Evolutionary conservation across 78 protist genomes (phyloP).

Genomic region (Dictyostelium firmibasis): DNA sequence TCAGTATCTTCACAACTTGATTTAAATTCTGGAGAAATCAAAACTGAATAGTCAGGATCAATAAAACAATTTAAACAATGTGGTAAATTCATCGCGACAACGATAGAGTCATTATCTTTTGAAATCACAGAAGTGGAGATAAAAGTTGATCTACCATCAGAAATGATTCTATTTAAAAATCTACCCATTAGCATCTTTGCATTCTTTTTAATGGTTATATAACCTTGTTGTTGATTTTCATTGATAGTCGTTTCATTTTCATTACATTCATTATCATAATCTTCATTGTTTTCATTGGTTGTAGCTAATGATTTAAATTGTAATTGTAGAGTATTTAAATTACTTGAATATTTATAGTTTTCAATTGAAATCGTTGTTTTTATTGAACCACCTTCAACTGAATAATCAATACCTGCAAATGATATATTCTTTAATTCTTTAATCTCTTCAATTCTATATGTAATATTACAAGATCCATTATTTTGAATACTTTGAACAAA

Average conservation of each 20-base stretch:
- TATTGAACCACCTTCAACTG: not conserved
- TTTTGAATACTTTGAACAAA: not conserved
- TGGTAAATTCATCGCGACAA: slow-evolving; percentile 8
- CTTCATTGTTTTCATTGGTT: not conserved
- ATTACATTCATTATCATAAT: not conserved
- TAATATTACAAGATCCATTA: not conserved
- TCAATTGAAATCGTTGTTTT: not conserved
- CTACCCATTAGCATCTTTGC: slow-evolving; percentile 10
- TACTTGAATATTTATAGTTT: not conserved
- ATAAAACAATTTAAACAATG: not conserved
- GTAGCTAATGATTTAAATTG: not conserved
- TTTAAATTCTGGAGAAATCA: not conserved
- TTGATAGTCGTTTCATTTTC: not conserved
- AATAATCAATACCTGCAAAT: not conserved
- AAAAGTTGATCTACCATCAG: slow-evolving; percentile 36
- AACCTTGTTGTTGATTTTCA: not conserved
- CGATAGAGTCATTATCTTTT: not conserved
- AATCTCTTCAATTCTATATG: not conserved
- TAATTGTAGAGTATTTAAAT: not conserved
- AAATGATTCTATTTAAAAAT: slow-evolving; percentile 1
- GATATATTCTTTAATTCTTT: not conserved
- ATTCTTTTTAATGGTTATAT: not conserved
- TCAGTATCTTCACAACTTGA: not conserved
- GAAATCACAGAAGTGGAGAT: not conserved
- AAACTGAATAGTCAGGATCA: slow-evolving; percentile 18